Conservation (phyloP, 208 protist species). For the Chromosphaera perkinsii region DNA sequence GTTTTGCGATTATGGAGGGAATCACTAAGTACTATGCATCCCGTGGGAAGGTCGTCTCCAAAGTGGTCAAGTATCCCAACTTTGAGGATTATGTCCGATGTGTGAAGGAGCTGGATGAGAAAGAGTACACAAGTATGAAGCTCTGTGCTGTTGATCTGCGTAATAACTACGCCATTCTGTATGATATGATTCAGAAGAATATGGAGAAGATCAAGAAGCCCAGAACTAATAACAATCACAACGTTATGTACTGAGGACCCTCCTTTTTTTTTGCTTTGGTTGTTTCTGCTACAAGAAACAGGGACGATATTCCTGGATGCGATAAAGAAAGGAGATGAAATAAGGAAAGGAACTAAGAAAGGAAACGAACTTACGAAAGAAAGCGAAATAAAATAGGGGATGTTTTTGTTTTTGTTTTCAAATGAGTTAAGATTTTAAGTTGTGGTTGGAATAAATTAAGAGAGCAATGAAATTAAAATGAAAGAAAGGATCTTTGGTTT, state of each 20-base stretch:
- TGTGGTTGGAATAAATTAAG: too few relatives aligned
- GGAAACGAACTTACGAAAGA: too few relatives aligned
- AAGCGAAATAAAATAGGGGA: too few relatives aligned
- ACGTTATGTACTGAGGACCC: conserved; percentile 16
- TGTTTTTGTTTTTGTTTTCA: too few relatives aligned
- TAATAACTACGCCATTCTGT: conserved; percentile 63
- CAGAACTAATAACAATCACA: conserved; percentile 8
- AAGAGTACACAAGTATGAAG: conserved; percentile 45
- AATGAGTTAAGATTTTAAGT: too few relatives aligned
- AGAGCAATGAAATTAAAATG: too few relatives aligned
- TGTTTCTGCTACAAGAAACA: too few relatives aligned
- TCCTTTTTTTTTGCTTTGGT: too few relatives aligned
- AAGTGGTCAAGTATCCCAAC: conserved; percentile 46
- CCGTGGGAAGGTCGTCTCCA: conserved; percentile 48
- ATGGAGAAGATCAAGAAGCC: conserved; percentile 59
- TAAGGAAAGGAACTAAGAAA: too few relatives aligned
- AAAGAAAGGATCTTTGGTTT: too few relatives aligned
- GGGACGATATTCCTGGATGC: too few relatives aligned
- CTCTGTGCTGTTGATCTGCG: conserved; percentile 50
- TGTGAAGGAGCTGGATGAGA: conserved; percentile 59
- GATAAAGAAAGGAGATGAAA: too few relatives aligned
- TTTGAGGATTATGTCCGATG: conserved; percentile 40
- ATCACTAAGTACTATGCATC: conserved; percentile 54
- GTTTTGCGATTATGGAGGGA: conserved; percentile 43
- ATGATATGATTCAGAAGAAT: conserved; percentile 63